Evolutionary conservation across 768 basidiomycete species (phyloP).

Genomic region (Calocybe indica): DNA sequence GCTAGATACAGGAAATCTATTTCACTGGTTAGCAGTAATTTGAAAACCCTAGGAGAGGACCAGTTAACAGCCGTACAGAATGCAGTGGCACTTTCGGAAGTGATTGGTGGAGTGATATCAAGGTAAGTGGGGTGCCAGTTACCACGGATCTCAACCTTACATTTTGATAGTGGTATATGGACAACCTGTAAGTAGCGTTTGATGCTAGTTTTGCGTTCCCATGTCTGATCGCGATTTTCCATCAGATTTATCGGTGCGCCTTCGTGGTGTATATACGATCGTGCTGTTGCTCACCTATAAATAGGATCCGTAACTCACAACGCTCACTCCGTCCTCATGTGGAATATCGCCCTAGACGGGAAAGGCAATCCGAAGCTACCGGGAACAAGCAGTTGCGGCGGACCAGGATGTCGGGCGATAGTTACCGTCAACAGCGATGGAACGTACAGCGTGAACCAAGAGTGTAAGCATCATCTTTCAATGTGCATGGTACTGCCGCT

Average conservation of each 20-base stretch:
- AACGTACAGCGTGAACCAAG: conserved; percentile 60
- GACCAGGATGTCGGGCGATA: conserved; percentile 55
- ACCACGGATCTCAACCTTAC: not conserved
- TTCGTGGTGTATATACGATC: not conserved
- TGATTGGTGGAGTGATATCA: conserved; percentile 76
- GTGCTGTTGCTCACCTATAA: conserved; percentile 6
- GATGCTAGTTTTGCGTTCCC: conserved; percentile 7
- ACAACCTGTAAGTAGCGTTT: conserved; percentile 13
- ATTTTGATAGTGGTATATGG: conserved; percentile 15
- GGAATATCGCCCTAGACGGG: conserved; percentile 67
- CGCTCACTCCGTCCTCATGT: conserved; percentile 54
- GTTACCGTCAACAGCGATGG: conserved; percentile 58
- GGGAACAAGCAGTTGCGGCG: conserved; percentile 55
- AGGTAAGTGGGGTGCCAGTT: conserved; percentile 34
- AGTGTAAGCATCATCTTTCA: conserved; percentile 39
- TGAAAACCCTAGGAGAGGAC: not conserved
- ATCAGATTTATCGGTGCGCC: conserved; percentile 7
- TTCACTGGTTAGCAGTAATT: conserved; percentile 26
- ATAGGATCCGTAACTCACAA: conserved; percentile 34
- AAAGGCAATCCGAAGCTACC: conserved; percentile 61
- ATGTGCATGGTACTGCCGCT: not conserved
- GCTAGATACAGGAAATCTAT: conserved; percentile 27
- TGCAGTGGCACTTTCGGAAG: conserved; percentile 58
- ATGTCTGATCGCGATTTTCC: not conserved
- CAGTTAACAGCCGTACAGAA: conserved; percentile 26